Conservation (phyloP, 139 green algal genomes). For the Spirogloea muscicola region DNA sequence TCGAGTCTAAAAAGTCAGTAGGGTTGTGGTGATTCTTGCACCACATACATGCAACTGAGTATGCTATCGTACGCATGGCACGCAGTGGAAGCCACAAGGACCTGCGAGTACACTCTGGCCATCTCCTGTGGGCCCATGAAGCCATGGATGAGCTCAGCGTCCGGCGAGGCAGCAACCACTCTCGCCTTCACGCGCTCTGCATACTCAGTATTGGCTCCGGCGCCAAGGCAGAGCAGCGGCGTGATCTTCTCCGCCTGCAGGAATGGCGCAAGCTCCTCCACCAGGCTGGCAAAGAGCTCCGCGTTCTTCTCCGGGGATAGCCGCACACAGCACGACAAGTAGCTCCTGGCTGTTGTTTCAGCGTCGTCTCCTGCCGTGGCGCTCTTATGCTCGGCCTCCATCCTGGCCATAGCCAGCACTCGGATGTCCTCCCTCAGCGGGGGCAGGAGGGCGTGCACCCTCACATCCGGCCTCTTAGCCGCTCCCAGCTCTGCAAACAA, state of each 20-base stretch:
- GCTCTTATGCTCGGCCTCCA: constrained; percentile 3
- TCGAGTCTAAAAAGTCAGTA: neutral
- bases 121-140: constrained; percentile 46
- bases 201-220: constrained; percentile 48
- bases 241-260: constrained; percentile 47
- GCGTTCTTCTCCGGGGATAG: constrained; percentile 78
- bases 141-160: constrained; percentile 2
- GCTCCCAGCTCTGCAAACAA: neutral
- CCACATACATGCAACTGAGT: too few relatives aligned
- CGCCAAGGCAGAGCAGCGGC: constrained; percentile 57
- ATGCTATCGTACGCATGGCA: too few relatives aligned
- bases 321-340: constrained; percentile 71
- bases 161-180: constrained; percentile 48
- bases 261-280: constrained; percentile 49
- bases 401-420: constrained; percentile 26
- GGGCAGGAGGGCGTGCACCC: constrained; percentile 53
- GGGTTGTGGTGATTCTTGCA: too few relatives aligned
- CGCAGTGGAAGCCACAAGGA: too few relatives aligned
- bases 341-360: constrained; percentile 5
- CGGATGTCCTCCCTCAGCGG: constrained; percentile 65
- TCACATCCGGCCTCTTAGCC: neutral
- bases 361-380: too few relatives aligned
- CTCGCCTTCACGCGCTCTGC: constrained; percentile 54
- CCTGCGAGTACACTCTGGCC: constrained; percentile 62
- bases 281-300: constrained; percentile 62